phyloP scores from a whole-genome alignment of 768 basidiomycete genomes.

The Neoboletus subvelutipes region DNA sequence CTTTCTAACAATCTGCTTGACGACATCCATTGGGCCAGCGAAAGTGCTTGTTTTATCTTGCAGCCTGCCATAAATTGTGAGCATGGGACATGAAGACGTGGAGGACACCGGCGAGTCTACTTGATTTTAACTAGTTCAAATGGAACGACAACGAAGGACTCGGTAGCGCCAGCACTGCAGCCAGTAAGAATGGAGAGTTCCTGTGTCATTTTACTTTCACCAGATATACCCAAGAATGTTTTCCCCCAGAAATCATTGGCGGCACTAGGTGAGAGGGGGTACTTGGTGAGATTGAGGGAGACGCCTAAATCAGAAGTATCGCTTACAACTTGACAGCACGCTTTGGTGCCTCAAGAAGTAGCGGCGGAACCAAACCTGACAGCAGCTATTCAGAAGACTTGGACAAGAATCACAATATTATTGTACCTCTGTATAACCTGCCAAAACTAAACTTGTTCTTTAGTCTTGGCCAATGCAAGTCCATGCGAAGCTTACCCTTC shows the following conservation, averaged over 20 bases:
- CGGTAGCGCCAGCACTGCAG: constrained; percentile 92
- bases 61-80: constrained; percentile 44
- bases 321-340: constrained; percentile 93
- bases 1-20: constrained; percentile 72
- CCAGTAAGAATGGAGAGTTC: constrained; percentile 87
- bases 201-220: constrained; percentile 85
- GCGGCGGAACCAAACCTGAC: constrained; percentile 86
- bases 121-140: constrained; percentile 95
- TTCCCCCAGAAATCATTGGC: constrained; percentile 97
- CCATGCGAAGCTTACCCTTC: constrained; percentile 69
- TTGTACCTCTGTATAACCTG: constrained; percentile 81
- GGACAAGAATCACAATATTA: neutral
- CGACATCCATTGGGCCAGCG: constrained; percentile 88
- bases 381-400: neutral
- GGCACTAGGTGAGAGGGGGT: constrained; percentile 44
- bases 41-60: constrained; percentile 93
- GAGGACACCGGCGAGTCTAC: constrained; percentile 34
- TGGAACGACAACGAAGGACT: constrained; percentile 92
- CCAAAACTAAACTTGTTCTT: constrained; percentile 49
- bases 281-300: constrained; percentile 1
- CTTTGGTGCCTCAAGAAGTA: constrained; percentile 96
- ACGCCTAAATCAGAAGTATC: neutral
- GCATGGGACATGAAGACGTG: neutral
- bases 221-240: constrained; percentile 58
- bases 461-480: neutral